Conservation (phyloP, 805 yeast species). For the Hanseniaspora clermontiae region DNA sequence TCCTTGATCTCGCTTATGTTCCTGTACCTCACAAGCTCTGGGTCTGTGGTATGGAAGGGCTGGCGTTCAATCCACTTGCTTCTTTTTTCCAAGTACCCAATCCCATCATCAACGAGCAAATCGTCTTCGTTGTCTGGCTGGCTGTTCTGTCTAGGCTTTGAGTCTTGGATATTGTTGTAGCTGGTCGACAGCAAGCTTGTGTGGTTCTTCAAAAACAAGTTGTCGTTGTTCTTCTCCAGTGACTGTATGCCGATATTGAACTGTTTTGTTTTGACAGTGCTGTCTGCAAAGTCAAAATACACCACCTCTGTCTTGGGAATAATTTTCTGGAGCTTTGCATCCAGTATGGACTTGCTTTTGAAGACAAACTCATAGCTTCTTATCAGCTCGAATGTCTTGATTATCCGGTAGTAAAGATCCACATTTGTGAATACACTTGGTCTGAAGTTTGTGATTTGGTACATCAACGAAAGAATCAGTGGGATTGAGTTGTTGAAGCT, state of each 20-base stretch:
- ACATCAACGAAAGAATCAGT: constrained; percentile 45
- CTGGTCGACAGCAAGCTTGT: constrained; percentile 4
- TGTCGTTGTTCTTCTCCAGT: not conserved
- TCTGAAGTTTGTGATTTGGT: constrained; percentile 43
- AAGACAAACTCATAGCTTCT: constrained; percentile 11
- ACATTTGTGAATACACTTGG: constrained; percentile 44
- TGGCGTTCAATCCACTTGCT: not conserved
- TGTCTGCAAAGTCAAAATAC: not conserved
- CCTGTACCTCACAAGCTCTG: not conserved
- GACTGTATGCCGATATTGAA: constrained; percentile 5
- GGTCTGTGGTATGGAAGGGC: not conserved
- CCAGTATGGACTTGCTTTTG: not conserved
- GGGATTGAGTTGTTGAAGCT: constrained; percentile 31
- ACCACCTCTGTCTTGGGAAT: constrained; percentile 3
- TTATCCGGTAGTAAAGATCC: constrained; percentile 27
- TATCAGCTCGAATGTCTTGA: not conserved
- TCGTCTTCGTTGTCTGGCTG: not conserved
- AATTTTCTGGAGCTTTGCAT: constrained; percentile 1
- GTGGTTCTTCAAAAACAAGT: constrained; percentile 8
- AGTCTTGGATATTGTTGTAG: not conserved
- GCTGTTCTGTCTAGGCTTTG: not conserved
- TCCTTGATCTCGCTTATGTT: not conserved
- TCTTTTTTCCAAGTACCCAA: not conserved
- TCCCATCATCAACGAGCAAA: not conserved
- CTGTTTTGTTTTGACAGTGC: not conserved